A percentile compares a stretch with the other conserved stretches of the same genome.
phyloP scores from a whole-genome alignment of 1,139 yeast genomes.

The Protomyces inouyei region DNA sequence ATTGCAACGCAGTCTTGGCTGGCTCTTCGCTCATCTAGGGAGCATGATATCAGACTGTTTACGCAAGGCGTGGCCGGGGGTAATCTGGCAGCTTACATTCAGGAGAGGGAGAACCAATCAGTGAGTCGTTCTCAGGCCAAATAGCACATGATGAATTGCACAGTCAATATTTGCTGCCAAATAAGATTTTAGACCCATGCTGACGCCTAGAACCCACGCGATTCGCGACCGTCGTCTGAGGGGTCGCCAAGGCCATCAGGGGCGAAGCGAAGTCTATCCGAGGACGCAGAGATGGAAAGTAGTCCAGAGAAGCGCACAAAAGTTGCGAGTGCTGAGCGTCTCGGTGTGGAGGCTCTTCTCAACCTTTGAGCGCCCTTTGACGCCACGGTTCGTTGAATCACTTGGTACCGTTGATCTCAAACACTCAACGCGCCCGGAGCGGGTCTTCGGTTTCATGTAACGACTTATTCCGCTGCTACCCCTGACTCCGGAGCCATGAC shows the following conservation, averaged over 20 bases:
- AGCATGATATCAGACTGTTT: conserved; percentile 1
- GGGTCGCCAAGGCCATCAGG: not conserved
- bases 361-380: not conserved
- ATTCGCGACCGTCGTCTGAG: not conserved
- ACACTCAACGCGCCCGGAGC: not conserved
- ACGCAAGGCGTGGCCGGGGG: conserved; percentile 18
- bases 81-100: not conserved
- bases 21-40: conserved; percentile 9
- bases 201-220: not conserved
- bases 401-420: not conserved
- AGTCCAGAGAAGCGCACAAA: not conserved
- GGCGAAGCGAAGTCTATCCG: not conserved
- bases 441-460: no score
- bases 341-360: not conserved
- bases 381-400: no score
- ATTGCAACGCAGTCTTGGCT: conserved; percentile 14
- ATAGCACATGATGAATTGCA: no score
- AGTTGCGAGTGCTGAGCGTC: not conserved
- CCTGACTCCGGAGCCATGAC: not conserved
- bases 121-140: not conserved
- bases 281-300: not conserved
- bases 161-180: no score
- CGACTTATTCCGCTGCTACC: not conserved
- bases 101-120: not conserved
- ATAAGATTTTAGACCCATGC: not conserved